phyloP scores from a whole-genome alignment of 345 rosid genomes.

The Reutealis trisperma region DNA sequence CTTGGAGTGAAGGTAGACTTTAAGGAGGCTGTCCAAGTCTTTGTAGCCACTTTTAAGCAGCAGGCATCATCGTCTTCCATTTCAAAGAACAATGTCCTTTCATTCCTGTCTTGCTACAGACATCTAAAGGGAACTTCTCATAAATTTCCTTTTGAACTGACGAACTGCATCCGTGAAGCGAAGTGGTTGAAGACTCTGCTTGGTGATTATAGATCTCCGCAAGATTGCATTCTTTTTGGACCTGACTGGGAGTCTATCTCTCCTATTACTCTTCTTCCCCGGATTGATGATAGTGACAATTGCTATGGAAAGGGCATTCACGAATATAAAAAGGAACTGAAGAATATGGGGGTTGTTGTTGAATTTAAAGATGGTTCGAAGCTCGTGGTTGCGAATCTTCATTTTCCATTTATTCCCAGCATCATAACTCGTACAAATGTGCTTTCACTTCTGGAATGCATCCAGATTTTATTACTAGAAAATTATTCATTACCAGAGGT shows the following conservation, averaged over 20 bases:
- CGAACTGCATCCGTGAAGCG: constrained; percentile 33
- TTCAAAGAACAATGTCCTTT: constrained; percentile 30
- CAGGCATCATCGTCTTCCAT: constrained; percentile 36
- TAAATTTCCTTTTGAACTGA: constrained; percentile 37
- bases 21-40: constrained; percentile 44
- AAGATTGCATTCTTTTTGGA: constrained; percentile 59
- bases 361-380: constrained; percentile 47
- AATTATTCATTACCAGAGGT: constrained; percentile 29
- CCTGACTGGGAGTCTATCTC: constrained; percentile 56
- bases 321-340: constrained; percentile 48
- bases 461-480: constrained; percentile 31
- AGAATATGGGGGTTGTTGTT: constrained; percentile 42
- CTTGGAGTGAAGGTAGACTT: constrained; percentile 51
- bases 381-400: constrained; percentile 45
- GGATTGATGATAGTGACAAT: constrained; percentile 49
- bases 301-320: constrained; percentile 51
- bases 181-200: constrained; percentile 64
- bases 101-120: constrained; percentile 52
- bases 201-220: constrained; percentile 49
- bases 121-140: constrained; percentile 19
- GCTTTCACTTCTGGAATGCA: constrained; percentile 49
- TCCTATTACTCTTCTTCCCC: constrained; percentile 54
- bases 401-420: constrained; percentile 34
- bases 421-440: constrained; percentile 34
- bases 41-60: constrained; percentile 41